phyloP scores from a whole-genome alignment of 345 rosid genomes.

The Salix udensis region DNA sequence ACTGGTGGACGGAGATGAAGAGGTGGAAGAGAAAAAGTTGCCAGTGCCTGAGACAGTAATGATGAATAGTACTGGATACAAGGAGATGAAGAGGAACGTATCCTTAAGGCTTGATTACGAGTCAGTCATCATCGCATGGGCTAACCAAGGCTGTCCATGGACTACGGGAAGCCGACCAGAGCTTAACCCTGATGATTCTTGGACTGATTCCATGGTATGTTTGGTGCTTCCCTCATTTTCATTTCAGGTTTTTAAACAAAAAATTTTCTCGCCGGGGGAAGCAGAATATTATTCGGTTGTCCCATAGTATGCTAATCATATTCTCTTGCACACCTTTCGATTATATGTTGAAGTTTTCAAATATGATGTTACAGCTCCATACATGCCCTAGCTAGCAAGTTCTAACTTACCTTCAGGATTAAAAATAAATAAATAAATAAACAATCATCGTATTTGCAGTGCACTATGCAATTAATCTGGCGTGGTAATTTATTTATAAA shows the following conservation, averaged over 20 bases:
- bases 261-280: no score
- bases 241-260: neutral
- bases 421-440: no score
- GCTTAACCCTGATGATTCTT: constrained; percentile 25
- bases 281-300: no score
- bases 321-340: no score
- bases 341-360: no score
- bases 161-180: constrained; percentile 42
- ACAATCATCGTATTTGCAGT: neutral
- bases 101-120: constrained; percentile 47
- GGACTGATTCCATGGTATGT: constrained; percentile 39
- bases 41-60: neutral
- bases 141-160: constrained; percentile 50
- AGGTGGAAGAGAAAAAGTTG: constrained; percentile 4
- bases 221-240: neutral
- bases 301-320: no score
- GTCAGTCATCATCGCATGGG: constrained; percentile 49
- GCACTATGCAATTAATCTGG: neutral
- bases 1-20: neutral
- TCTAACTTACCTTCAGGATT: no score
- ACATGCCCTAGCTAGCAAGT: no score
- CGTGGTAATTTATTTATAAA: neutral
- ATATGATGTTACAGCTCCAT: no score
- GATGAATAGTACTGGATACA: constrained; percentile 8
- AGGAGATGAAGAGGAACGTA: constrained; percentile 22